Evolutionary conservation across 1,284 basidiomycete genomes (phyloP).

Genomic region (Naganishia liquefaciens): DNA sequence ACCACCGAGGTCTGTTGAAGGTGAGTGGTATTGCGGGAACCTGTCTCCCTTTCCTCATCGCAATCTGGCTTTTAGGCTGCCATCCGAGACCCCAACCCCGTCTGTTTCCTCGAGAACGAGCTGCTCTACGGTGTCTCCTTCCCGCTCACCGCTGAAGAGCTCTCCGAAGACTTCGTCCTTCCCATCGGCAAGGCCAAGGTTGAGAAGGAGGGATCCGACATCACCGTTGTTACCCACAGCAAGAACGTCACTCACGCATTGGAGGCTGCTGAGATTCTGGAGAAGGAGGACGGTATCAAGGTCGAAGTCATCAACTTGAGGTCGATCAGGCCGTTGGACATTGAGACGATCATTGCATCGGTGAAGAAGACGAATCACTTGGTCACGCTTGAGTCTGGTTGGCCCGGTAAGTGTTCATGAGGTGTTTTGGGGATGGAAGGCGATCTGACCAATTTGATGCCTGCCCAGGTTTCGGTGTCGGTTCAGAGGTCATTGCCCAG

Average conservation of each 20-base stretch:
- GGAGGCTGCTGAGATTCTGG: slow-evolving; percentile 87
- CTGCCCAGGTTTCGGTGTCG: slow-evolving; percentile 79
- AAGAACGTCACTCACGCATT: slow-evolving; percentile 91
- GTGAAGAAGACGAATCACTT: slow-evolving; percentile 99
- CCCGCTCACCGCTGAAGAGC: slow-evolving; percentile 90
- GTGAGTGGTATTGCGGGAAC: slow-evolving; percentile 53
- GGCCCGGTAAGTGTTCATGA: slow-evolving; percentile 62
- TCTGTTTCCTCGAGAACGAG: slow-evolving; percentile 99
- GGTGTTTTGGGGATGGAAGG: background rate
- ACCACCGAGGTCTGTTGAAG: slow-evolving; percentile 97
- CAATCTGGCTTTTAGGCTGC: slow-evolving; percentile 63
- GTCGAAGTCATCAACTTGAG: slow-evolving; percentile 98
- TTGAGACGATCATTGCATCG: slow-evolving; percentile 90
- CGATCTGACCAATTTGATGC: slow-evolving; percentile 5
- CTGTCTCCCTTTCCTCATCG: background rate
- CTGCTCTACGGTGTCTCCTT: slow-evolving; percentile 97
- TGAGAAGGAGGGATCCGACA: slow-evolving; percentile 86
- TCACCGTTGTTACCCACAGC: slow-evolving; percentile 96
- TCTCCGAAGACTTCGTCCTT: slow-evolving; percentile 89
- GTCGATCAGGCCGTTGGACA: slow-evolving; percentile 81
- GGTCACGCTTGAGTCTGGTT: slow-evolving; percentile 94
- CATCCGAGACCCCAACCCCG: slow-evolving; percentile 96
- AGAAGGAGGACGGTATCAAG: slow-evolving; percentile 90
- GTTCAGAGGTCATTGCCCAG: slow-evolving; percentile 95
- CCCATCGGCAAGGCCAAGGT: slow-evolving; percentile 98